Evolutionary conservation across 257 asterid species (phyloP), one percentile per base, ranked within the genome.

Genomic region (Penstemon davidsonii): DNA sequence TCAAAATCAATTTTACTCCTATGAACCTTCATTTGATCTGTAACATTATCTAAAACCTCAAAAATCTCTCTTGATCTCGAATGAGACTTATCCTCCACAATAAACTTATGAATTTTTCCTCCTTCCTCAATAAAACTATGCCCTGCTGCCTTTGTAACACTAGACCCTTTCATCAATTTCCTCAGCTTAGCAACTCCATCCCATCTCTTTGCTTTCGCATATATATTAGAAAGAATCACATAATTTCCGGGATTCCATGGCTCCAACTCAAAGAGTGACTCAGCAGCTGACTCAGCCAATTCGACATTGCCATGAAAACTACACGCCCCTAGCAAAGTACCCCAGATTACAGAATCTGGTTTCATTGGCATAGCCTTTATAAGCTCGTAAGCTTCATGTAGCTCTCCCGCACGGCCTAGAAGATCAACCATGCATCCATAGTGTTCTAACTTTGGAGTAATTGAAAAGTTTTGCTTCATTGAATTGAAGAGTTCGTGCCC

Each of bases 351-450:
- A 8, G 92, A 83, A 70, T 91, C 97, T 1, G 96, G 87, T 69
- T 70, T 84, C 96, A 88, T 84, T 6, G 97, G 91, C 93, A 88
- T 91, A 25, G 33, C 33, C 33, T 25, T 25, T 25, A 25, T 25
- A 25, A 25, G 33, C 33, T 25, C 33, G 33, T 83, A 82, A 51
- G 92, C 90, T 77, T 87, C 88, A 64, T 85, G 73, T 41, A 91
- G 44, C 52, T 76, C 56, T 49, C 95, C 92, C 97, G 33, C 33
- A 2, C 33, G 88, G 9, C 96, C 96, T 11, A 91, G 78, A 50
- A 89, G 95, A 77, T 89, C 95, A 61, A 85, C 90, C 86, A 91
- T 80, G 76, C 96, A 91, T 71, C 97, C 93, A 33, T 84, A 84
- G 68, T 88, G 96, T 55, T 88, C 93, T 46, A 80, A 76, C 78